phyloP scores from a whole-genome alignment of 2,329 filamentous ascomycete species.

The Bertia moriformis region DNA sequence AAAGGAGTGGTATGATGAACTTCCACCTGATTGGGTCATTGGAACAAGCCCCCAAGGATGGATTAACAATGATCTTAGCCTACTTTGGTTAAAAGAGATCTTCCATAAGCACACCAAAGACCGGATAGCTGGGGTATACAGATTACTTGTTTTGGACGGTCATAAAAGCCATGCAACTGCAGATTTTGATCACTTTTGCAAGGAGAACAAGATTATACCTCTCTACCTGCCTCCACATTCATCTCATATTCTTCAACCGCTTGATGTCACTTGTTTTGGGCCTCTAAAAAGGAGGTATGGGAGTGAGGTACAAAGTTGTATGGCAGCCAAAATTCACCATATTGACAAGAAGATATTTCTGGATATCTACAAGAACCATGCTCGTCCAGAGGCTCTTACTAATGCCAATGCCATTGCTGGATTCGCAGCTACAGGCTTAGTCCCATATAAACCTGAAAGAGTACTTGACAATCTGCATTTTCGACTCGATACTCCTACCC shows the following conservation, averaged over 20 bases:
- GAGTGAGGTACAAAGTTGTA: too few relatives aligned
- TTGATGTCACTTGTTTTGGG: constrained; percentile 20
- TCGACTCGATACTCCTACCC: too few relatives aligned
- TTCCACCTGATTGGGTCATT: neutral
- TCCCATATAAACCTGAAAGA: too few relatives aligned
- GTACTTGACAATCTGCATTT: too few relatives aligned
- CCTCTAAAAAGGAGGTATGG: constrained; percentile 17
- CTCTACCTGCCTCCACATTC: constrained; percentile 18
- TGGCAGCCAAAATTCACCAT: too few relatives aligned
- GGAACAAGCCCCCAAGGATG: neutral
- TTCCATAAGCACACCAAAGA: neutral
- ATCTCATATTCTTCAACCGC: constrained; percentile 20
- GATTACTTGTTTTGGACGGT: constrained; percentile 16
- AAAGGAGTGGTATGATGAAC: neutral
- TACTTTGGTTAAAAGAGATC: neutral
- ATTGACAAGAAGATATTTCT: too few relatives aligned
- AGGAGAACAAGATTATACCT: constrained; percentile 19
- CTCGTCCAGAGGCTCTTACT: too few relatives aligned
- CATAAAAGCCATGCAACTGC: constrained; percentile 16
- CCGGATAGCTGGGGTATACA: neutral
- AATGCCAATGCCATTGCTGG: too few relatives aligned
- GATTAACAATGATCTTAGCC: neutral
- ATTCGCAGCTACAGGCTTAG: too few relatives aligned
- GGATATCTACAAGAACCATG: too few relatives aligned
- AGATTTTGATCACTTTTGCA: constrained; percentile 18